Conservation (phyloP, 805 yeast species). For the Grigorovia jiainica region DNA sequence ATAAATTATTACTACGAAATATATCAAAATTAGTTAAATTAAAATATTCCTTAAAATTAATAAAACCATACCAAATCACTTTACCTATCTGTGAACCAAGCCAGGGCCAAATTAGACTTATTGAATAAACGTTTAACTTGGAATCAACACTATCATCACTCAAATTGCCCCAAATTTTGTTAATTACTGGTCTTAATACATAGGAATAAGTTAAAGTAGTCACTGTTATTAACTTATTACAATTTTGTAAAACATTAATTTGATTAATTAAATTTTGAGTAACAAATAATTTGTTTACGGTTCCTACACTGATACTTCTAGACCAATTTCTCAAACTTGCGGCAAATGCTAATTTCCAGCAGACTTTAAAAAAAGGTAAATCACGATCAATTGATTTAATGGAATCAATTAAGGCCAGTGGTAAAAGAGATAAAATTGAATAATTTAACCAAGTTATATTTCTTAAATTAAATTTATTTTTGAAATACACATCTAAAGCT, state of each 20-base stretch:
- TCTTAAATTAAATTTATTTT: constrained; percentile 14
- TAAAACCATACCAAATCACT: background rate
- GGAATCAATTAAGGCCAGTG: constrained; percentile 10
- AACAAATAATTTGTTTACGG: background rate
- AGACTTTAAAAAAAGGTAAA: constrained; percentile 10
- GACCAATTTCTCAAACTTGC: constrained; percentile 7
- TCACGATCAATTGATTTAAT: background rate
- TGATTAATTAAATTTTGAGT: background rate
- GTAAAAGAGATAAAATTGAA: constrained; percentile 15
- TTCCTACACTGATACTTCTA: constrained; percentile 2
- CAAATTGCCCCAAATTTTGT: background rate
- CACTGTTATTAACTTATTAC: background rate
- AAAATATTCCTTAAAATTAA: constrained; percentile 7
- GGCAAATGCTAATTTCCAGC: constrained; percentile 11
- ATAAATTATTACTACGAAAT: constrained; percentile 1
- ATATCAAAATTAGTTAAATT: background rate
- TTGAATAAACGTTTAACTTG: background rate
- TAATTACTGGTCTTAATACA: background rate
- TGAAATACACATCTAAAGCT: constrained; percentile 21
- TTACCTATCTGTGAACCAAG: constrained; percentile 11
- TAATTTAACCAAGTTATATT: constrained; percentile 13
- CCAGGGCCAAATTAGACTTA: constrained; percentile 15
- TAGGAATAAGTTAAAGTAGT: background rate
- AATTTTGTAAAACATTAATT: constrained; percentile 1
- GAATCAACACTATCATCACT: background rate